phyloP scores from a whole-genome alignment of 2,329 filamentous ascomycete species.

The Thielaviopsis punctulata region DNA sequence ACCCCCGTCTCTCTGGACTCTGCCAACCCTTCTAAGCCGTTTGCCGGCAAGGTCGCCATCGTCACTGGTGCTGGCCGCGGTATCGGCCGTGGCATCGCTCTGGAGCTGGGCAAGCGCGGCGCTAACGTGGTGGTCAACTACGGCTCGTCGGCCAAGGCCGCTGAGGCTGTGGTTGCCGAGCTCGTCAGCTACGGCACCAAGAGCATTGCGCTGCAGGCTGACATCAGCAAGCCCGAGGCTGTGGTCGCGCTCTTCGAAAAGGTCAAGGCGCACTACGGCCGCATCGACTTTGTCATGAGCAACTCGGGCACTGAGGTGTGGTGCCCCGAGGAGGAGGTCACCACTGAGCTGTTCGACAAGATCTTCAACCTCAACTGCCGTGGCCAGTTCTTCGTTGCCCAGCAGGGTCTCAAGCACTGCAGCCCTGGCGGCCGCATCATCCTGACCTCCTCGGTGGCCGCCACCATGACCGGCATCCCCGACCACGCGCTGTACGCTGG shows the following conservation, averaged over 20 bases:
- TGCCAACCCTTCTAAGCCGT: slow-evolving; percentile 20
- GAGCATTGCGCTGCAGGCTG: slow-evolving; percentile 43
- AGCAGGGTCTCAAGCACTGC: slow-evolving; percentile 56
- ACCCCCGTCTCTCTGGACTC: slow-evolving; percentile 13
- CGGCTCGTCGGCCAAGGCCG: slow-evolving; percentile 34
- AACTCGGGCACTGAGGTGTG: slow-evolving; percentile 57
- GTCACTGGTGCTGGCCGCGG: slow-evolving; percentile 49
- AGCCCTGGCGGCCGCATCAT: slow-evolving; percentile 54
- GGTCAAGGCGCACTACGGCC: slow-evolving; percentile 47
- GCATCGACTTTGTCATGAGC: slow-evolving; percentile 54
- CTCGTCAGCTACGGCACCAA: slow-evolving; percentile 38
- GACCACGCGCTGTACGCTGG: slow-evolving; percentile 58
- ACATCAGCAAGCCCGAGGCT: slow-evolving; percentile 41
- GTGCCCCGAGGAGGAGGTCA: slow-evolving; percentile 52
- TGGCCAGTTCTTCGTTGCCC: slow-evolving; percentile 62
- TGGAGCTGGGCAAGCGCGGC: slow-evolving; percentile 49
- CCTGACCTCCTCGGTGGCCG: slow-evolving; percentile 53
- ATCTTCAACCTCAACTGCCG: slow-evolving; percentile 56
- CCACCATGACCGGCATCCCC: slow-evolving; percentile 46
- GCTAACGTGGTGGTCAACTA: slow-evolving; percentile 53
- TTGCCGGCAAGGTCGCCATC: slow-evolving; percentile 37
- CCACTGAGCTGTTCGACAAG: slow-evolving; percentile 52
- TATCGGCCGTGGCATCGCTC: slow-evolving; percentile 48
- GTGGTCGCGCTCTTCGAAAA: slow-evolving; percentile 48
- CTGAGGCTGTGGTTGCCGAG: slow-evolving; percentile 37